A percentile compares a stretch with the other conserved stretches of the same genome.
Evolutionary conservation across 768 basidiomycete genomes (phyloP).

Genomic region (Strobilomyces dryophilus): DNA sequence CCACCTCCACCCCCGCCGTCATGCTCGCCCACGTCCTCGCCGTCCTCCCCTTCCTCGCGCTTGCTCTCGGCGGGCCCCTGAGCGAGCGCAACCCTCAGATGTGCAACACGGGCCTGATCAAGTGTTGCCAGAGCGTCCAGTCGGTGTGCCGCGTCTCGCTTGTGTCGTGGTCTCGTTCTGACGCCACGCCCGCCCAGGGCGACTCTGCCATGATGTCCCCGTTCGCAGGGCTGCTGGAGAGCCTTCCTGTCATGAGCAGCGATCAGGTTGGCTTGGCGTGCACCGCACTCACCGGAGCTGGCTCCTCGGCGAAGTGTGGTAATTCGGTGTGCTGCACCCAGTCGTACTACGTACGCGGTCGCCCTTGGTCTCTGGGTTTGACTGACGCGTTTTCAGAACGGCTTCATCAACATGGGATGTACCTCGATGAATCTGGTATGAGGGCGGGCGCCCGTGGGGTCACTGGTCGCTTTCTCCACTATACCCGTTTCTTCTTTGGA

Average conservation of each 20-base stretch:
- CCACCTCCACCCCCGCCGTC: neutral
- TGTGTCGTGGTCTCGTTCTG: neutral
- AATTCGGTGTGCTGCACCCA: conserved; percentile 24
- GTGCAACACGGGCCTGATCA: conserved; percentile 16
- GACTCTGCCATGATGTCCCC: no score
- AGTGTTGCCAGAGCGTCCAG: conserved; percentile 21
- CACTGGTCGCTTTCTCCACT: conserved; percentile 17
- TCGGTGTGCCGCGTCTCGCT: conserved; percentile 11
- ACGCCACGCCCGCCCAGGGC: conserved; percentile 7
- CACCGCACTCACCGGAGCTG: conserved; percentile 22
- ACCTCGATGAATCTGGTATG: conserved; percentile 7
- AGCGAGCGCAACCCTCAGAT: conserved; percentile 18
- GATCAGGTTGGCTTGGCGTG: conserved; percentile 18
- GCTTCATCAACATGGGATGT: conserved; percentile 27
- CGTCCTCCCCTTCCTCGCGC: conserved; percentile 16
- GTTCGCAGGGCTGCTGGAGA: conserved; percentile 2
- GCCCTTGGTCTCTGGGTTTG: no score
- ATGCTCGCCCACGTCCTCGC: conserved; percentile 17
- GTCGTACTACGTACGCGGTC: conserved; percentile 12
- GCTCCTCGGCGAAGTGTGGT: conserved; percentile 16
- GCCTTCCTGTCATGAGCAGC: neutral
- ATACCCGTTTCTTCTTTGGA: conserved; percentile 10
- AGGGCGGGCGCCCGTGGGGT: conserved; percentile 6
- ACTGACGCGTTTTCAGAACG: conserved; percentile 9
- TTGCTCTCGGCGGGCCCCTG: conserved; percentile 20